These are phyloP conservation scores for Colletotrichum viniferum DNA, from an alignment of 2,329 filamentous ascomycete genomes.

Conservation along the genomic window DNA sequence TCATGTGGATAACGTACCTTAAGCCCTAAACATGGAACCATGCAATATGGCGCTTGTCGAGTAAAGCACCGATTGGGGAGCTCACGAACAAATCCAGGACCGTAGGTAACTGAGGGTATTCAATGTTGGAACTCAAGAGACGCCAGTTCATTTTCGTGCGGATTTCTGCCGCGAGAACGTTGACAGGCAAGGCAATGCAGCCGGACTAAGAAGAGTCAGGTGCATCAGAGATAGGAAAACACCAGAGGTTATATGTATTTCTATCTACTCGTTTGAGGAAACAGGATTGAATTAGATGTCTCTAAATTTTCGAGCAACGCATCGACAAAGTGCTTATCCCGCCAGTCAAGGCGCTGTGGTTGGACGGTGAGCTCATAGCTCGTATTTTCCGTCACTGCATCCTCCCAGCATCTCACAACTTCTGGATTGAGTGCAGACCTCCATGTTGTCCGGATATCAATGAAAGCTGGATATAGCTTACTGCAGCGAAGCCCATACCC, in stretches of 20 bases:
- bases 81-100: neutral
- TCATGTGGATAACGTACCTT: neutral
- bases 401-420: neutral
- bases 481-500: neutral
- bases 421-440: neutral
- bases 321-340: neutral
- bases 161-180: neutral
- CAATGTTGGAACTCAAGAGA: neutral
- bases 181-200: neutral
- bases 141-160: neutral
- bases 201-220: accelerated
- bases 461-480: neutral
- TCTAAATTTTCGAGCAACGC: neutral
- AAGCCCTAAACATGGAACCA: neutral
- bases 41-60: neutral
- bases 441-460: neutral
- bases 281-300: neutral
- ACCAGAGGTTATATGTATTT: neutral
- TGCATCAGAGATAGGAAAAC: neutral
- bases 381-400: neutral
- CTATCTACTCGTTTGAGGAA: neutral
- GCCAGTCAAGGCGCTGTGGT: neutral
- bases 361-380: neutral
- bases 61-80: neutral
- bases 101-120: neutral